A percentile compares a stretch with the other conserved stretches of the same genome.
These are phyloP conservation scores for Globisporangium takayamanum DNA, from an alignment of 352 stramenopile genomes.

Conservation along the genomic window DNA sequence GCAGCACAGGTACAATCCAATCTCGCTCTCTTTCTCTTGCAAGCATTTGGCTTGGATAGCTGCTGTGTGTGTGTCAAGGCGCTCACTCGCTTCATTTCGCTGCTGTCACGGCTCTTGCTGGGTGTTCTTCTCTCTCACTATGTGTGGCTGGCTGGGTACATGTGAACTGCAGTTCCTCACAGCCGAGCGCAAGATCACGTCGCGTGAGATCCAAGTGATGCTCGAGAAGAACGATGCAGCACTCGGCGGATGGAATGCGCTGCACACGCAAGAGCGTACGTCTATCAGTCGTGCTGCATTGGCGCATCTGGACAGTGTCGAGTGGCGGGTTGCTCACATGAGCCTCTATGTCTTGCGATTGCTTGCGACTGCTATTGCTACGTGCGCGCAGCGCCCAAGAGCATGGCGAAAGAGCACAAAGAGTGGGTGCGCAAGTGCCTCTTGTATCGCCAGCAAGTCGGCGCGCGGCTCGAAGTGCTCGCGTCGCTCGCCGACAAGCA, in stretches of 20 bases:
- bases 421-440: conserved; percentile 68
- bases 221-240: conserved; percentile 83
- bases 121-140: too few relatives aligned
- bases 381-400: conserved; percentile 35
- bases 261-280: conserved; percentile 74
- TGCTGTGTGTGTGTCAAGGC: not conserved
- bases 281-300: not conserved
- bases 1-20: not conserved
- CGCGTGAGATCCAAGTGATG: conserved; percentile 70
- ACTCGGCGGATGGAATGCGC: conserved; percentile 61
- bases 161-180: conserved; percentile 19
- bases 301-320: not conserved
- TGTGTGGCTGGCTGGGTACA: not conserved
- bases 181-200: conserved; percentile 46
- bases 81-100: not conserved
- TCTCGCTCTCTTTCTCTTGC: not conserved
- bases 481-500: conserved; percentile 78
- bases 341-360: not conserved
- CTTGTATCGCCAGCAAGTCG: conserved; percentile 61
- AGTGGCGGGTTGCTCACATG: not conserved
- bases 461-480: conserved; percentile 59
- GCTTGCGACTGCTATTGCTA: not conserved
- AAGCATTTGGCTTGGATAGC: not conserved
- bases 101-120: not conserved
- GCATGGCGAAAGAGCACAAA: conserved; percentile 51